phyloP scores from a whole-genome alignment of 176 grass and related monocot species.

The Neostapfia colusana region DNA sequence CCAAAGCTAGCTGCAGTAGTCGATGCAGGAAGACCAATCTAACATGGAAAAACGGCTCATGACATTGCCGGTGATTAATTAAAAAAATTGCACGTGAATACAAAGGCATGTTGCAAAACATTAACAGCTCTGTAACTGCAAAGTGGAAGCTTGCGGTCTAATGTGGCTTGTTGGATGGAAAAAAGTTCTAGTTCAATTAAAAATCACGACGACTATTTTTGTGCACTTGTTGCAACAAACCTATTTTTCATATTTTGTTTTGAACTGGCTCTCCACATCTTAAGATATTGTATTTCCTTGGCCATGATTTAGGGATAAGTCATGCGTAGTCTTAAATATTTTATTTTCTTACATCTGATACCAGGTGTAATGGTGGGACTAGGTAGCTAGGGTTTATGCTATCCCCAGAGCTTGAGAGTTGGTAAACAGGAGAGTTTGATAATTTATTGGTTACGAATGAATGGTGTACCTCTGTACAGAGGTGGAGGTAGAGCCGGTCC shows the following conservation, averaged over 20 bases:
- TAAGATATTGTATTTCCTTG: not conserved
- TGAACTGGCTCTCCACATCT: not conserved
- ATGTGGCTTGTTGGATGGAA: not conserved
- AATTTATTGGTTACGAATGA: no score
- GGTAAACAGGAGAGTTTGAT: no score
- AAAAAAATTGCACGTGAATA: not conserved
- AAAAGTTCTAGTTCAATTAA: not conserved
- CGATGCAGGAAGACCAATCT: constrained; percentile 94
- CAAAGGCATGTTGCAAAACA: not conserved
- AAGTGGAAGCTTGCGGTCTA: not conserved
- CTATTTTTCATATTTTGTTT: not conserved
- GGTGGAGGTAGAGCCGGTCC: no score
- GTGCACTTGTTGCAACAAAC: not conserved
- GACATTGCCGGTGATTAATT: constrained; percentile 6
- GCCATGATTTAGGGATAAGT: not conserved
- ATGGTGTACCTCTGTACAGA: no score
- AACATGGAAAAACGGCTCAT: constrained; percentile 29
- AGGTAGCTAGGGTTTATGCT: no score
- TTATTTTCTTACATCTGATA: not conserved
- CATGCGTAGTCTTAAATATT: not conserved
- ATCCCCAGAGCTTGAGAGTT: no score
- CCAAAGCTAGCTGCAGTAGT: constrained; percentile 95
- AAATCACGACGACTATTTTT: not conserved
- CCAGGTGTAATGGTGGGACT: no score
- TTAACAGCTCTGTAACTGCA: not conserved